A percentile compares a stretch with the other conserved stretches of the same genome.
Evolutionary conservation across 176 grass and related monocot genomes (phyloP).

Genomic region (Musa itinerans): DNA sequence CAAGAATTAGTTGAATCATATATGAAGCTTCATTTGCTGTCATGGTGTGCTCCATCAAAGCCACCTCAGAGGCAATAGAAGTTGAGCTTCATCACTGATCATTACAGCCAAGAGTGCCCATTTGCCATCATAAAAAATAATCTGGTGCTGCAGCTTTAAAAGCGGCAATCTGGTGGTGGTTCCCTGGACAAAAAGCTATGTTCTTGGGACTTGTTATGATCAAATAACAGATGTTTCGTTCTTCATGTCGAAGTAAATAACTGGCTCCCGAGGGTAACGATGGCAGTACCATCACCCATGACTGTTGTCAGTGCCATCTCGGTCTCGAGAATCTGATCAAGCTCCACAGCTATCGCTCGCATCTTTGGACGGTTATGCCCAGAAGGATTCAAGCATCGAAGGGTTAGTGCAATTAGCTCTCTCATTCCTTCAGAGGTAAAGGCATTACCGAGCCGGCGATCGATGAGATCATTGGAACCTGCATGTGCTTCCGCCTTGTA

Average conservation of each 20-base stretch:
- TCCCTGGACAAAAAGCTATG: not conserved
- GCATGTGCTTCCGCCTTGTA: slow-evolving; percentile 46
- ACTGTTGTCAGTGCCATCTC: slow-evolving; percentile 94
- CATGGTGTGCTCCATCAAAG: not conserved
- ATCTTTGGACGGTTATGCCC: slow-evolving; percentile 56
- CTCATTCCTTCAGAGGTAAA: slow-evolving; percentile 86
- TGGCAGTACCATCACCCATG: slow-evolving; percentile 90
- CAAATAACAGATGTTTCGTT: not conserved
- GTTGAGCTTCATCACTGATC: not conserved
- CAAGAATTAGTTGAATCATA: not conserved
- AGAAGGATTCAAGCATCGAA: slow-evolving; percentile 53
- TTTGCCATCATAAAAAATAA: no score
- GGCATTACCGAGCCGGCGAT: slow-evolving; percentile 54
- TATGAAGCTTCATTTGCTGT: not conserved
- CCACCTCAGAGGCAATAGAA: not conserved
- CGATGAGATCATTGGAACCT: slow-evolving; percentile 35
- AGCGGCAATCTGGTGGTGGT: not conserved
- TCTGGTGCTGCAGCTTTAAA: no score
- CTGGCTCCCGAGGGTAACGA: slow-evolving; percentile 91
- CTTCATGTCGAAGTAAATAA: slow-evolving; percentile 63
- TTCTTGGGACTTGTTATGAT: not conserved
- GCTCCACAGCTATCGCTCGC: slow-evolving; percentile 47
- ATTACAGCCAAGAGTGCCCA: no score
- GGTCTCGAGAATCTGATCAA: slow-evolving; percentile 77
- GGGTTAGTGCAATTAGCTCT: slow-evolving; percentile 44